Evolutionary conservation across 441 rosid genomes (phyloP).

Genomic region (Gossypium aridum): DNA sequence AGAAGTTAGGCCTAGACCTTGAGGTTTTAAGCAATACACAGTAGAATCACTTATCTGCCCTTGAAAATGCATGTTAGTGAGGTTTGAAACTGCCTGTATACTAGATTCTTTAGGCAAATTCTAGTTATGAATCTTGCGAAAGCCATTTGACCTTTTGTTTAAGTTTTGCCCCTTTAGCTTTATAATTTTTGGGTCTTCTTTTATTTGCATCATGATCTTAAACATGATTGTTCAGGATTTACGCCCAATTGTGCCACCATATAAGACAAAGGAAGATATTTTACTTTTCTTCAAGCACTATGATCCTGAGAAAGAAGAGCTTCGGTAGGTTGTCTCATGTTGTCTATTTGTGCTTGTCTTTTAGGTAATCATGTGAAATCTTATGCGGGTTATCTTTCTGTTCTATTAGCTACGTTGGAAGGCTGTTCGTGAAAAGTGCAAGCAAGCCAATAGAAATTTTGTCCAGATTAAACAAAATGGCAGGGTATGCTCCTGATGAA

Average conservation of each 20-base stretch:
- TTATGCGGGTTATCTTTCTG: constrained; percentile 14
- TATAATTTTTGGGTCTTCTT: neutral
- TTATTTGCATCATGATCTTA: constrained; percentile 7
- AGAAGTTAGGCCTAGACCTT: neutral
- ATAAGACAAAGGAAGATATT: constrained; percentile 41
- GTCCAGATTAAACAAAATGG: constrained; percentile 45
- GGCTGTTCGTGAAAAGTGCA: constrained; percentile 35
- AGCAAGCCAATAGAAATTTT: constrained; percentile 36
- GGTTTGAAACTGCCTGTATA: neutral
- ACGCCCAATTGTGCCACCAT: constrained; percentile 32
- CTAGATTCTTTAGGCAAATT: neutral
- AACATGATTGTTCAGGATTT: constrained; percentile 27
- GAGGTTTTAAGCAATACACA: neutral
- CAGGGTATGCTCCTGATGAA: constrained; percentile 38
- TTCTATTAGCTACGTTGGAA: constrained; percentile 34
- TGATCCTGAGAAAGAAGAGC: constrained; percentile 45
- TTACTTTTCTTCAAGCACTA: constrained; percentile 47
- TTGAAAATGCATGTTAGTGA: neutral
- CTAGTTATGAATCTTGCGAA: neutral
- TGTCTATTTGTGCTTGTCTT: neutral
- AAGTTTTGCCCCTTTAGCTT: neutral
- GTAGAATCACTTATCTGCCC: neutral
- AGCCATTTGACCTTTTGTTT: neutral
- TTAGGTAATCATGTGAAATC: neutral
- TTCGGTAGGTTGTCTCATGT: constrained; percentile 21